Percentiles rank a stretch among this genome's conserved stretches.
These are phyloP conservation scores for Comarum palustre DNA, from an alignment of 306 rosid genomes.

Conservation along the genomic window DNA sequence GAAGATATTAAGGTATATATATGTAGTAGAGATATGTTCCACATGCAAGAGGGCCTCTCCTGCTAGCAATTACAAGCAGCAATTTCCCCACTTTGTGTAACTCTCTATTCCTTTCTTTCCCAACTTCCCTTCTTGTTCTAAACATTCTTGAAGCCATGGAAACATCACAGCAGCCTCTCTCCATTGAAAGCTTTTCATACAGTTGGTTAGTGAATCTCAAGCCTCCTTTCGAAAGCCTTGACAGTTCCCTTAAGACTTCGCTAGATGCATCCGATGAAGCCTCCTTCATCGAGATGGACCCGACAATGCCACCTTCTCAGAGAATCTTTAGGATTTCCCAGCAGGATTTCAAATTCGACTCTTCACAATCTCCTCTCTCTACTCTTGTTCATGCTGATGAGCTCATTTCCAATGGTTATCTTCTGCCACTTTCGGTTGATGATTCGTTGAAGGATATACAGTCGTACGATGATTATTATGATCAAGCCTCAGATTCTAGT, in stretches of 20 bases:
- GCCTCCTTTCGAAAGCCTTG: constrained; percentile 63
- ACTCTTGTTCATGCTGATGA: constrained; percentile 87
- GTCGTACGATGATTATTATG: constrained; percentile 22
- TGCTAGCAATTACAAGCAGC: constrained; percentile 33
- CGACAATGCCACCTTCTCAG: constrained; percentile 83
- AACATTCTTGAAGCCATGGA: constrained; percentile 58
- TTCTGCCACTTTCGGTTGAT: constrained; percentile 71
- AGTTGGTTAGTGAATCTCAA: constrained; percentile 90
- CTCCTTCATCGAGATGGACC: constrained; percentile 98
- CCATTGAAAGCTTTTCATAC: constrained; percentile 90
- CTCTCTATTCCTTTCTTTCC: constrained; percentile 20
- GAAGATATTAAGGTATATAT: constrained; percentile 38
- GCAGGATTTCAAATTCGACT: constrained; percentile 83
- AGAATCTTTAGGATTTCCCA: constrained; percentile 71
- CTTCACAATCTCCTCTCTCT: constrained; percentile 50
- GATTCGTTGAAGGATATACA: constrained; percentile 63
- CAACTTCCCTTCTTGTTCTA: constrained; percentile 17
- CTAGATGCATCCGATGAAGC: constrained; percentile 75
- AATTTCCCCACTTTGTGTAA: constrained; percentile 29
- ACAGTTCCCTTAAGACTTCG: constrained; percentile 56
- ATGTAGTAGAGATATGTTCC: constrained; percentile 37
- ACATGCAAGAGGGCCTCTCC: constrained; percentile 30
- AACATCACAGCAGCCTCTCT: constrained; percentile 72
- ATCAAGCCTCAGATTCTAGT: constrained; percentile 31
- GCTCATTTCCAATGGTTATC: constrained; percentile 84